phyloP scores from a whole-genome alignment of 2,329 filamentous ascomycete genomes.

The Xylariaceae sp. region DNA sequence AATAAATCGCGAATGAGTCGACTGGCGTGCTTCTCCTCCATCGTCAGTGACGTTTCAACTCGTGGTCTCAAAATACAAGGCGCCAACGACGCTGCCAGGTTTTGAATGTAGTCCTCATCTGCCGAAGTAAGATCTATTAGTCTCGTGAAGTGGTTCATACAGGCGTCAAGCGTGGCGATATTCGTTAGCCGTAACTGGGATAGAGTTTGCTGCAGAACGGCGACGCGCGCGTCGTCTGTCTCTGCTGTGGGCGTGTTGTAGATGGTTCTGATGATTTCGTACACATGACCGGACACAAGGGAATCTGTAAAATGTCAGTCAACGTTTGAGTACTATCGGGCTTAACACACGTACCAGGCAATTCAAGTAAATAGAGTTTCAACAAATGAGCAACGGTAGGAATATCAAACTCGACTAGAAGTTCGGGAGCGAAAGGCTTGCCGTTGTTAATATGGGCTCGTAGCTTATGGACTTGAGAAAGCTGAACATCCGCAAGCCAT shows the following conservation, averaged over 20 bases:
- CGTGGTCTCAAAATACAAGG: constrained; percentile 86
- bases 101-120: constrained; percentile 75
- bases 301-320: constrained; percentile 60
- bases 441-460: constrained; percentile 81
- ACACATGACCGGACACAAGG: constrained; percentile 95
- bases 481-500: constrained; percentile 88
- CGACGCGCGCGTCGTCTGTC: constrained; percentile 72
- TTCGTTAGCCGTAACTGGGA: constrained; percentile 93
- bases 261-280: constrained; percentile 97
- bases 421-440: constrained; percentile 67
- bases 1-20: constrained; percentile 89
- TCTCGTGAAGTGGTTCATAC: constrained; percentile 96
- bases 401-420: constrained; percentile 84
- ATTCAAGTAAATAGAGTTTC: constrained; percentile 89
- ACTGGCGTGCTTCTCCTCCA: constrained; percentile 92
- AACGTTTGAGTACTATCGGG: background rate
- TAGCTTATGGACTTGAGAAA: constrained; percentile 78
- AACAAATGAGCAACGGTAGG: constrained; percentile 88
- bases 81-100: constrained; percentile 68
- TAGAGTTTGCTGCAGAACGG: constrained; percentile 90
- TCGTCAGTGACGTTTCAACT: constrained; percentile 79
- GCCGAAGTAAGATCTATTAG: constrained; percentile 95
- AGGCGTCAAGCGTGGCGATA: constrained; percentile 95
- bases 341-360: constrained; percentile 63
- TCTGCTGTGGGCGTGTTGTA: constrained; percentile 79